Base-by-base conservation (phyloP, 2,329 filamentous ascomycete species). In the Fusarium gaditjirri region DNA sequence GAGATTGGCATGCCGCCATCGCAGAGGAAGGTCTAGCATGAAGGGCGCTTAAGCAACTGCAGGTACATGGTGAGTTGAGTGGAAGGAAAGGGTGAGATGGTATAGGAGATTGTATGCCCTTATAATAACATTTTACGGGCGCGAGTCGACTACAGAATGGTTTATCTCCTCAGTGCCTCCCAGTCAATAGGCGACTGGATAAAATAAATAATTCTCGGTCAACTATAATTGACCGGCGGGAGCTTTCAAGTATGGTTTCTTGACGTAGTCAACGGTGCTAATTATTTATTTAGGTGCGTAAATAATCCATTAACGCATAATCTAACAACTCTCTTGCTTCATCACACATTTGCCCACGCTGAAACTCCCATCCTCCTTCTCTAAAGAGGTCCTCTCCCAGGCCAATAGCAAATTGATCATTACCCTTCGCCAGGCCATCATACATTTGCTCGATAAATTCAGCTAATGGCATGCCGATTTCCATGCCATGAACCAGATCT, bases 301-400 rank as follows among this genome's bases (percentile, higher is more conserved):
- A 36, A 36, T 36, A 36, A 36, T 36, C 35, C 9, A 36, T 17
- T 17, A 36, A 36, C 35, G 35, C 35, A 36, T 36, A 36, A 36
- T 36, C 7, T 10, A 36, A 36, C 35, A 36, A 36, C 35, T 36
- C 35, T 36, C 35, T 36, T 36, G 36, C 56, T n/a, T 59, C 56
- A 1, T 53, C 36, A 27, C 56, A 59, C 46, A 59, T 59, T 23
- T 53, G 19, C 2, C 29, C 27, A 6, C 56, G 35, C 46, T 53
- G 29, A 25, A 33, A 31, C 19, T 59, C 56, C 56, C 46, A 59
- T n/a, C 56, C 56, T 10, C 56, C 56, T 41, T 59, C 56, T n/a
- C 53, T 53, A 3, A 59, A 59, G 2, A 59, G 29, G 6, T 59
- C 56, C 5, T 27, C 29, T 19, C 56, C 56, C 6, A 59, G 25